Conservation (phyloP, 805 yeast species). For the Yamadazyma phyllophila region DNA sequence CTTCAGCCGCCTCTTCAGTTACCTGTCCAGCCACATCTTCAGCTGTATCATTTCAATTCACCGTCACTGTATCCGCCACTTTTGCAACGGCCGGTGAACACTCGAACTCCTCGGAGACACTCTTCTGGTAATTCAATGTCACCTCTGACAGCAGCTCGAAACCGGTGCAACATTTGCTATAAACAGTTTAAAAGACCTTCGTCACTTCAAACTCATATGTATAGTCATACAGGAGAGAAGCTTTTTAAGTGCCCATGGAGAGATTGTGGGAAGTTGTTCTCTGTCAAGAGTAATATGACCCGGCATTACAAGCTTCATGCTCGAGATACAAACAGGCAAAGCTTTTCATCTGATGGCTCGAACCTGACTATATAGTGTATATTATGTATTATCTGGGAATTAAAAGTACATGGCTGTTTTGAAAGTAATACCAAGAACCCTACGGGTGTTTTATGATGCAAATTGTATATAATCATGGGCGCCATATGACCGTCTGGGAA, state of each 20-base stretch:
- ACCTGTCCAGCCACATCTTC: background rate
- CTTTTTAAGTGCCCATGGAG: slow-evolving; percentile 45
- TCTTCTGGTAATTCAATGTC: slow-evolving; percentile 29
- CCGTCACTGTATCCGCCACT: slow-evolving; percentile 5
- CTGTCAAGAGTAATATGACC: slow-evolving; percentile 77
- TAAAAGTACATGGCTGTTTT: no score
- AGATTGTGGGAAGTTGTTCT: slow-evolving; percentile 66
- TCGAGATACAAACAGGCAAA: slow-evolving; percentile 17
- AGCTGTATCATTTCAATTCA: background rate
- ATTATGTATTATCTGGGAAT: background rate
- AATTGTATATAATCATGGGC: no score
- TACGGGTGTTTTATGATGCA: no score
- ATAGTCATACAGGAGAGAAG: slow-evolving; percentile 58
- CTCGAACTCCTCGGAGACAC: background rate
- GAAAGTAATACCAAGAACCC: no score
- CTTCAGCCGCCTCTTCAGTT: slow-evolving; percentile 6
- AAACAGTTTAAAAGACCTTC: slow-evolving; percentile 82
- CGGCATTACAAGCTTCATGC: slow-evolving; percentile 72
- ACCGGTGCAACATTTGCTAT: slow-evolving; percentile 57
- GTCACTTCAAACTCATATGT: slow-evolving; percentile 73
- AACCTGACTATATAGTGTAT: background rate
- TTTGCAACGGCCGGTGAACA: slow-evolving; percentile 13
- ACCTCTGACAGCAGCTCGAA: slow-evolving; percentile 44
- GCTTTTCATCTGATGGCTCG: background rate
- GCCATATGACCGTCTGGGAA: no score